Evolutionary conservation across 2,329 filamentous ascomycete species (phyloP), one percentile per base, ranked within the genome.

Genomic region (Fusarium protoensiforme): DNA sequence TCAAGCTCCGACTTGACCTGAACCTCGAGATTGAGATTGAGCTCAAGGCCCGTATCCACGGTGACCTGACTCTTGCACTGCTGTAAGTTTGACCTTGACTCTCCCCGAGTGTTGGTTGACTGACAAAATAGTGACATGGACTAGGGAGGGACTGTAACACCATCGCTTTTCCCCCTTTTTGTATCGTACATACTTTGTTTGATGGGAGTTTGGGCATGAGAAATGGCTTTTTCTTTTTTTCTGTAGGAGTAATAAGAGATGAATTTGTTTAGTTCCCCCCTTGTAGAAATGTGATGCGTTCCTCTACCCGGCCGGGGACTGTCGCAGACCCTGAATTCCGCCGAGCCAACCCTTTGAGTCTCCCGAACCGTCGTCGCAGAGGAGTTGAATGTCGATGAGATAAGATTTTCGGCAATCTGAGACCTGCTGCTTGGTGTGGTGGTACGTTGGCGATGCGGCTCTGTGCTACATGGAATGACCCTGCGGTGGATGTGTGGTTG

Each of bases 1-100:
- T 95, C 79, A 92, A 92, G 80, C 82, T 96, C 76, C 89, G 91
- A 39, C 84, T 96, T 24, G 94, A 96, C 79, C 86, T 95, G 65
- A 96, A 96, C 82, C 85, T 96, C 65, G 94, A 96, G 75, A 88
- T 96, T 58, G 94, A 96, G 82, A 93, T 96, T 70, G 92, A 94
- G 77, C 87, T 96, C 69, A 96, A 96, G 87, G 94, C 94, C 22
- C 92, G 92, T 82, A 95, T 96, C 74, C 91, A 95, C 77, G 94
- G 94, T 79, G 94, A 97, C 84, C 84, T 97, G 73, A 95, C 93
- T 36, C 83, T 96, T 73, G 92, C 91, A 73, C 87, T 96, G 75
- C 83, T 89, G 87, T 89, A 84, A 82, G 87, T 61, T 13, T 6
- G 14, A 41, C 20, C 36, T 29, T 13, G 11, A 33, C 27, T 11